These are phyloP conservation scores for Aureobasidium sp. DNA, from an alignment of 2,329 filamentous ascomycete genomes.

Conservation along the genomic window DNA sequence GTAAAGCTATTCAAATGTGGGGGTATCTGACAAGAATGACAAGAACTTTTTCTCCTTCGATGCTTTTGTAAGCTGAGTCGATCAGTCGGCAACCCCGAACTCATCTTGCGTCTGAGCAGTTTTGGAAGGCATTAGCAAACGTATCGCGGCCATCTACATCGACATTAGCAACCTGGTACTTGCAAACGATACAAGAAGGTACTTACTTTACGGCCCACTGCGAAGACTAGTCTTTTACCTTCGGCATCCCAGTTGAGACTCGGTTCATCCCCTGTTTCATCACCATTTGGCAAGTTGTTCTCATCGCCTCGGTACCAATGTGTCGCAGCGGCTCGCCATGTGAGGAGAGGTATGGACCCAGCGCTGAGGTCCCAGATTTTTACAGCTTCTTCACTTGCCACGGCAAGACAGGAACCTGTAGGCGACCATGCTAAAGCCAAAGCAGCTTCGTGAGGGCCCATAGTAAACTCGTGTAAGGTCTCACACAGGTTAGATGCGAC, in stretches of 20 bases:
- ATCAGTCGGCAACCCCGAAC: neutral
- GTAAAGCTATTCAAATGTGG: neutral
- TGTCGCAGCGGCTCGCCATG: slow-evolving; percentile 21
- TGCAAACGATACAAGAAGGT: neutral
- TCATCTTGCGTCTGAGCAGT: neutral
- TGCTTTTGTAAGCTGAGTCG: neutral
- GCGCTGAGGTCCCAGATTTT: slow-evolving; percentile 33
- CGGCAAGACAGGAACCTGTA: slow-evolving; percentile 34
- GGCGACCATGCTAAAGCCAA: slow-evolving; percentile 37
- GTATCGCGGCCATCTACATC: slow-evolving; percentile 12
- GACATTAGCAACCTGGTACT: neutral
- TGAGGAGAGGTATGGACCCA: slow-evolving; percentile 17
- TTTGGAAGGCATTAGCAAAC: slow-evolving; percentile 1
- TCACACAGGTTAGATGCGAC: slow-evolving; percentile 16
- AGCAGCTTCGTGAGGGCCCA: slow-evolving; percentile 23
- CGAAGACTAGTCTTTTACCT: slow-evolving; percentile 45
- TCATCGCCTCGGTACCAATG: slow-evolving; percentile 16
- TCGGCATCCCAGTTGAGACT: slow-evolving; percentile 45
- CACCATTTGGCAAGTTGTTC: slow-evolving; percentile 14
- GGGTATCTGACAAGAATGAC: neutral
- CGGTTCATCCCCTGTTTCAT: slow-evolving; percentile 20
- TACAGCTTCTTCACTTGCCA: slow-evolving; percentile 34
- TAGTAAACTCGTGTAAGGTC: slow-evolving; percentile 16
- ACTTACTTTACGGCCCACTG: slow-evolving; percentile 26
- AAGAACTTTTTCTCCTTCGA: neutral